Percentiles rank a stretch among this genome's conserved stretches.
Conservation (phyloP, 768 basidiomycete species). For the Pleurotus ostreatus region DNA sequence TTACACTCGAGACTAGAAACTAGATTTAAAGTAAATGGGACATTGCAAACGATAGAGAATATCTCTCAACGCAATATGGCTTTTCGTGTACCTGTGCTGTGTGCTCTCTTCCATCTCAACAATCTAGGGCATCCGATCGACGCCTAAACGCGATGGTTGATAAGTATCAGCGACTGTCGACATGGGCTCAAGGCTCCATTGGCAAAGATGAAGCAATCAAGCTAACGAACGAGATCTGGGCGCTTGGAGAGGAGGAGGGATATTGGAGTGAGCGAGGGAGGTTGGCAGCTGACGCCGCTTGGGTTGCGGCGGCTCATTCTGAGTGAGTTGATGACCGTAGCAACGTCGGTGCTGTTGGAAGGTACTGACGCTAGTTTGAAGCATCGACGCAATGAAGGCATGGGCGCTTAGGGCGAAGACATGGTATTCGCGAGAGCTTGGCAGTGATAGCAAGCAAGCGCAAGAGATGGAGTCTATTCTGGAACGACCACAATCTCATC, state of each 20-base stretch:
- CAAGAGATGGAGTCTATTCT: conserved; percentile 31
- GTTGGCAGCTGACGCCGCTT: conserved; percentile 57
- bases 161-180: conserved; percentile 39
- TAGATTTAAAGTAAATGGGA: background rate
- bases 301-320: conserved; percentile 57
- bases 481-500: conserved; percentile 35
- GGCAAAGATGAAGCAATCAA: conserved; percentile 46
- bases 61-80: conserved; percentile 46
- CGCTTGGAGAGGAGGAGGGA: conserved; percentile 54
- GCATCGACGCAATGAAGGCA: conserved; percentile 36
- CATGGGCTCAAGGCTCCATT: conserved; percentile 45
- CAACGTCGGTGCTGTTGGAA: background rate
- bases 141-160: conserved; percentile 43
- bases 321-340: conserved; percentile 41
- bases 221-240: conserved; percentile 49
- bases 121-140: conserved; percentile 48
- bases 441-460: conserved; percentile 47
- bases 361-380: conserved; percentile 18
- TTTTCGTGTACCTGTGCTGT: conserved; percentile 57
- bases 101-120: conserved; percentile 47
- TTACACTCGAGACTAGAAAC: background rate
- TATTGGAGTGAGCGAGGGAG: conserved; percentile 65
- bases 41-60: conserved; percentile 31
- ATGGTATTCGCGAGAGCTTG: conserved; percentile 59
- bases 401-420: conserved; percentile 47